Base-by-base conservation (phyloP, 2,329 filamentous ascomycete species). In the Paecilomyces variotii region DNA sequence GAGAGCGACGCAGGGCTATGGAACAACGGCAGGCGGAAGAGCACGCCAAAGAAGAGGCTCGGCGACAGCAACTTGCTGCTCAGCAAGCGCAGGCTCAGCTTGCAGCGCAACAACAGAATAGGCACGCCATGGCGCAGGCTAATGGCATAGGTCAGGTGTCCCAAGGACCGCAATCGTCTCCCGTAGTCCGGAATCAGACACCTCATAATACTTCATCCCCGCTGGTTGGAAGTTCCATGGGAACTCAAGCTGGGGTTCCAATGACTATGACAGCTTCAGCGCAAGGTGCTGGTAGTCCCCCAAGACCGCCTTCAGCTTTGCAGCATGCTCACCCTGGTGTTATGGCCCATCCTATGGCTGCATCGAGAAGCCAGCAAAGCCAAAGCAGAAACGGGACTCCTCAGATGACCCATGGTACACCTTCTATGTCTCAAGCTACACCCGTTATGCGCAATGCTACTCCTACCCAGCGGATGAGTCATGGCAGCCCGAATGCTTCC, bases 41-140 rank as follows among this genome's bases (percentile, higher is more conserved):
- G 62, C 72, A 73, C 54, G 69, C 70, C 7, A 74, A 72, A 59
- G 74, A 77, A 35, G 74, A 76, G 61, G 66, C 66, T 25, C 70
- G 72, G 34, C 67, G 71, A 57, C 74, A 76, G 56, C 72, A 75
- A 56, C 59, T 73, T 32, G 73, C 70, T 25, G 72, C 79, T 76
- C 65, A 82, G 74, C 69, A 79, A 77, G 68, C 80, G 56, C 72
- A 78, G 65, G 71, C 72, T 56, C 70, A 72, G 59, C 67, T 76
- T 59, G 71, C 73, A 35, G 72, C 72, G 34, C 69, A 70, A 62
- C 79, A 78, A 35, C 80, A 81, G 62, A 80, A 82, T 55, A 75
- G 81, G 27, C 83, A 84, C 67, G 74, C 75, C 53, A 76, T 82
- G 70, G 71, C 74, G 54, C 73, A 79, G 66, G 62, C 76, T 61